A percentile compares a stretch with the other conserved stretches of the same genome.
These are phyloP conservation scores for Heliamphora pulchella DNA, from an alignment of 179 eudicot species.

Conservation along the genomic window DNA sequence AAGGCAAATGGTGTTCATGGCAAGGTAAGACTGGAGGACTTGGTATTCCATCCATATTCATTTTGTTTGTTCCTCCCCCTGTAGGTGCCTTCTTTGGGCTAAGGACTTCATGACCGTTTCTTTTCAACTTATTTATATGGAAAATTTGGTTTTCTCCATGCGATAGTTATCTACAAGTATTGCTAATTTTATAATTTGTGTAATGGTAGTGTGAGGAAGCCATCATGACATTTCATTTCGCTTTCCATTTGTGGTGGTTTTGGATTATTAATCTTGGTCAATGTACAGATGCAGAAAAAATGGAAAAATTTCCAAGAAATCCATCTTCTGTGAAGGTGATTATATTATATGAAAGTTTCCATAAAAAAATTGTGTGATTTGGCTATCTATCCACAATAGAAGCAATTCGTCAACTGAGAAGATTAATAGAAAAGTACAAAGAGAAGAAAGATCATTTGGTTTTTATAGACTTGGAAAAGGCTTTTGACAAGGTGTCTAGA, in stretches of 20 bases:
- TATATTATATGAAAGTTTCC: not conserved
- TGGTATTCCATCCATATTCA: not conserved
- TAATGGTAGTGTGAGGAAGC: not conserved
- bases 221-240: not conserved
- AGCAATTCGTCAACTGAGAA: not conserved
- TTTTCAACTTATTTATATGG: not conserved
- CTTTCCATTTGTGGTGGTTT: not conserved
- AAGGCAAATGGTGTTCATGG: constrained; percentile 69
- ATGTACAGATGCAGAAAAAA: not conserved
- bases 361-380: not conserved
- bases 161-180: too few relatives aligned
- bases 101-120: not conserved
- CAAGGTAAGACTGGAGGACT: constrained; percentile 42
- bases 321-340: not conserved
- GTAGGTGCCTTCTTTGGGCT: not conserved
- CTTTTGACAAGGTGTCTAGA: too few relatives aligned
- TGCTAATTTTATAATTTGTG: too few relatives aligned
- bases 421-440: not conserved
- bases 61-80: not conserved
- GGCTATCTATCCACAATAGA: not conserved
- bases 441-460: too few relatives aligned
- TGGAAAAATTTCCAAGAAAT: not conserved
- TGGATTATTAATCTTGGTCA: not conserved
- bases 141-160: not conserved
- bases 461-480: too few relatives aligned